Conservation (phyloP, 257 asterid species). For the Rhazya stricta region DNA sequence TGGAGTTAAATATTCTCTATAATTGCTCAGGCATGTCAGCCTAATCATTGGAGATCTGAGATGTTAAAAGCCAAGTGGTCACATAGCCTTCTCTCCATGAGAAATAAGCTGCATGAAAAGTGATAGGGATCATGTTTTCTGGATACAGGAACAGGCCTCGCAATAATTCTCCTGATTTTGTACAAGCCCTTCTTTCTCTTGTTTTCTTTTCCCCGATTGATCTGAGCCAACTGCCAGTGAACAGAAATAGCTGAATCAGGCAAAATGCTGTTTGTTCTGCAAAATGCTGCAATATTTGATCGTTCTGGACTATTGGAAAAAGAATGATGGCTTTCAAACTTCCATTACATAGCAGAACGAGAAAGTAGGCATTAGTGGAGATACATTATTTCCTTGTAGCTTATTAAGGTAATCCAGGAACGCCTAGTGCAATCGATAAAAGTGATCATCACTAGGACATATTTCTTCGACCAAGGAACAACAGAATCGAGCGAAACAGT, state of each 20-base stretch:
- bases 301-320: background rate
- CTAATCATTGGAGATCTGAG: conserved; percentile 1
- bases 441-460: conserved; percentile 17
- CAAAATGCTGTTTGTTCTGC: too few relatives aligned
- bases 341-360: background rate
- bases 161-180: background rate
- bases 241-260: background rate
- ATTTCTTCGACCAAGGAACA: conserved; percentile 1
- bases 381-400: conserved; percentile 6
- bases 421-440: conserved; percentile 15
- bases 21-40: background rate
- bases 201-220: background rate
- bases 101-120: background rate
- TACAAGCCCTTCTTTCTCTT: background rate
- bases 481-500: background rate
- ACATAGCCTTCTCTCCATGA: background rate
- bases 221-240: background rate
- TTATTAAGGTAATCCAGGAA: conserved; percentile 7
- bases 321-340: background rate
- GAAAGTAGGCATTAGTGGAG: background rate
- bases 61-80: background rate
- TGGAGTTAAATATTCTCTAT: conserved; percentile 2
- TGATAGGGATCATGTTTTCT: background rate
- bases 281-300: background rate
- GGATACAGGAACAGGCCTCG: background rate